Evolutionary conservation across 2,329 filamentous ascomycete species (phyloP), one percentile per base, ranked within the genome.

Genomic region (Hypoxylon rubiginosum): DNA sequence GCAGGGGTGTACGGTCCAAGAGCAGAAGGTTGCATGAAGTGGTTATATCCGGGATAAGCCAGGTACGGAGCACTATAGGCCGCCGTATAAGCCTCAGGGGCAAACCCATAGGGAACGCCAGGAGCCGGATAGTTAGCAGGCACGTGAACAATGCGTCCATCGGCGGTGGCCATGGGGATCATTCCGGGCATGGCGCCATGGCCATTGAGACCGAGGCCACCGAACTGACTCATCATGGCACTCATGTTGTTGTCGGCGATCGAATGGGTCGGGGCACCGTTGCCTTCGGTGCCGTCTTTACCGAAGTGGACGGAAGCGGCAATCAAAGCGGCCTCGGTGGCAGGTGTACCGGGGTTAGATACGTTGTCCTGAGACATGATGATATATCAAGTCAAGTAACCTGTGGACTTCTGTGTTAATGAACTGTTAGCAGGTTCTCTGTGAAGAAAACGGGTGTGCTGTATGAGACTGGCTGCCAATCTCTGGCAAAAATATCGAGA

Each of bases 1-100:
- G 82, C 84, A 19, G 86, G 84, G 11, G 85, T 86, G 73, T 79
- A 80, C 4, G 77, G 76, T 61, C 74, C 69, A 77, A 72, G 68
- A 71, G 70, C 62, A 72, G 75, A 73, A 77, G 49, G 41, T 10
- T 57, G 45, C 26, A 62, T 10, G n/a, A 60, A 32, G 34, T 34
- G 50, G 53, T 62, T 60, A 17, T 78, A 67, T 78, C 70, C 55
- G 75, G 77, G 62, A 79, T 76, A 71, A 79, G 82, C 76, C 54
- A 78, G 75, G 53, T 76, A 76, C 21, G 72, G 65, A 28, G 76
- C 75, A 57, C 79, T 80, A 54, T 78, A 78, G 72, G 65, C 56
- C 17, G 64, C 54, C 41, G 70, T 67, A 41, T 64, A 63, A 58
- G 62, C 62, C 52, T 76, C 73, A 15, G 62, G 66, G 52, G 64